Base-by-base conservation (phyloP, 306 rosid genomes). In the Erythrophleum fordii region DNA sequence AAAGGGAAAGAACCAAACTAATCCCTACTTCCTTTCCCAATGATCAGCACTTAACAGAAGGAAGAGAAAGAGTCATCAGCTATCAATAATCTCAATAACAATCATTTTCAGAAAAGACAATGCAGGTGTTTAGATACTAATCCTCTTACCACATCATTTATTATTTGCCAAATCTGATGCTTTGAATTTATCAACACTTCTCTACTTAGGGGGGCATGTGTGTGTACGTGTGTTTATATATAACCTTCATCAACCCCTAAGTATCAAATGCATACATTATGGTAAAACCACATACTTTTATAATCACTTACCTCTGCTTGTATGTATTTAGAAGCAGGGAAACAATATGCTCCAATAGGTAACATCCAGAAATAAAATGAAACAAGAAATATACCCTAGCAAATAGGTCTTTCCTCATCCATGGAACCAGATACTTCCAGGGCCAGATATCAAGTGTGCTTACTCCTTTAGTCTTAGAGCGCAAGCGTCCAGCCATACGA, bases 371-470 rank as follows among this genome's bases (percentile, higher is more conserved):
- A 69, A 11, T 22, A 22, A 69, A 42, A 61, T 34, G 49, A 75
- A 58, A 69, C 29, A 44, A 76, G 55, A 73, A 66, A 73, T 78
- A 66, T 89, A 93, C 99, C 89, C 98, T 91, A 62, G 89, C 75
- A 85, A 96, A 96, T 56, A 93, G 90, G 83, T 96, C 99, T 83
- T 86, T 87, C 80, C 98, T 88, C 97, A 96, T 96, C 99, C 98
- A 92, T 0, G 97, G 99, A 83, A 96, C 99, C 81, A 93, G 90
- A 85, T 92, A 90, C 85, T 96, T 96, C 99, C 99, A 96, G 3
- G 99, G 99, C 99, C 99, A 96, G 70, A 96, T 93, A 85, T 92
- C 98, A 80, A 96, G 85, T 31, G 99, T 96, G 86, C 98, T 96
- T 55, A 90, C 88, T 86, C 97, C 98, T 69, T 52, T 90, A 35